Conservation (phyloP, 2,329 filamentous ascomycete genomes). For the Sarocladiaceae sp. region DNA sequence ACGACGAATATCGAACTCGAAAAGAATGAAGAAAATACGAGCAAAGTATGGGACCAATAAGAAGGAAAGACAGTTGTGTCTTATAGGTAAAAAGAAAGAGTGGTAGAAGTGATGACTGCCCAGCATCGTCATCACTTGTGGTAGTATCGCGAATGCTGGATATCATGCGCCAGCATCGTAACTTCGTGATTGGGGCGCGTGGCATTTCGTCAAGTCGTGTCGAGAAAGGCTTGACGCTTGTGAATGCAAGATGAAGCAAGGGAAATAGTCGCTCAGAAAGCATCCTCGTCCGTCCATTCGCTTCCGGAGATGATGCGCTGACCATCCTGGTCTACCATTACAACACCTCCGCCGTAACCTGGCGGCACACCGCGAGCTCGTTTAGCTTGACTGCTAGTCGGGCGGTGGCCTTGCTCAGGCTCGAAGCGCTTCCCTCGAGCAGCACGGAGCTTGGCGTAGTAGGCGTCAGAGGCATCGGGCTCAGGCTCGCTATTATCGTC, state of each 20-base stretch:
- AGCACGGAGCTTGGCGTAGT: conserved; percentile 73
- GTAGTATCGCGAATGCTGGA: background rate
- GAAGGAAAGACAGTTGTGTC: background rate
- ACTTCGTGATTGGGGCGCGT: background rate
- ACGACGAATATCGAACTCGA: background rate
- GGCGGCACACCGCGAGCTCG: conserved; percentile 51
- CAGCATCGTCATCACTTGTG: conserved; percentile 1
- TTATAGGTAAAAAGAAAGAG: background rate
- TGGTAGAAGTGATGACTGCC: conserved; percentile 4
- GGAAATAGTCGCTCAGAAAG: conserved; percentile 34
- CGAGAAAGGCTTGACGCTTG: background rate
- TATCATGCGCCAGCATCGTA: background rate
- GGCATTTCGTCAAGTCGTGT: conserved; percentile 3
- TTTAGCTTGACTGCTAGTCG: conserved; percentile 42
- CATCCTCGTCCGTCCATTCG: conserved; percentile 65
- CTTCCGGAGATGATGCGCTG: conserved; percentile 59
- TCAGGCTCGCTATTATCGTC: conserved; percentile 78
- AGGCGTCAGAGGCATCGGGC: conserved; percentile 69
- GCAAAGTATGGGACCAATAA: conserved; percentile 7
- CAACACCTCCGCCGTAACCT: conserved; percentile 33
- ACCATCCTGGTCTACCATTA: conserved; percentile 53
- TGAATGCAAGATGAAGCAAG: background rate
- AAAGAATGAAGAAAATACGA: background rate
- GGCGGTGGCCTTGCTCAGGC: conserved; percentile 41
- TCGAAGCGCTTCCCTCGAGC: conserved; percentile 61